Evolutionary conservation across 495 filamentous ascomycete genomes (phyloP), one percentile per base, ranked within the genome.

Genomic region (Aspergillus leporis): DNA sequence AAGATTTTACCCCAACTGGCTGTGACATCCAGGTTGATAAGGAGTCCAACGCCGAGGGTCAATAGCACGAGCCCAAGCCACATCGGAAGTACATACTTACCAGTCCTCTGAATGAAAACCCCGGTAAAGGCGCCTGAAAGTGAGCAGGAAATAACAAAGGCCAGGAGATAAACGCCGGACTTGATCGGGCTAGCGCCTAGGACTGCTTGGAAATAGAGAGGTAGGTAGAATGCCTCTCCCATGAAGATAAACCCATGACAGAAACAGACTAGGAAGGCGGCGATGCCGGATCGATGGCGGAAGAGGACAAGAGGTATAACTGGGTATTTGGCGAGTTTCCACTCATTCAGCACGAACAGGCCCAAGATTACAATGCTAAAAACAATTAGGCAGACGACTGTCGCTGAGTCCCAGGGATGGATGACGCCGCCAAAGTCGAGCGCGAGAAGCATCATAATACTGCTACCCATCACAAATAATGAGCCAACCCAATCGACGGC

Each of bases 121-220:
- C 83, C 84, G 8, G 64, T 58, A 7, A 70, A 6, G 0, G 77
- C 83, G 8, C 84, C 84, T 13, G 74, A 63, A 55, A 89, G 51
- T 10, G 88, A 86, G 14, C 90, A 75, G 0, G 85, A 72, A 30
- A 93, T 53, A 30, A 83, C 84, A 54, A 85, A 86, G 1, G 90
- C 87, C 3, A 95, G 77, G 14, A 90, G 71, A 62, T 87, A 90
- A 21, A 93, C 82, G 3, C 90, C 91, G 1, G 84, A 88, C 1
- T 84, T 67, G 51, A 93, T 75, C 0, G 91, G 85, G 4, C 76
- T 77, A 5, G 82, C 81, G 1, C 84, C 85, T 2, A 89, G 79
- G 8, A 89, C 87, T 7, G 69, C 63, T 63, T 86, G 82, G 43
- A 81, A 78, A 65, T 81, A 86, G 0, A 85, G 70, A 0, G 83